Base-by-base conservation (phyloP, 2,329 filamentous ascomycete genomes). In the Trichoderma polysporum region DNA sequence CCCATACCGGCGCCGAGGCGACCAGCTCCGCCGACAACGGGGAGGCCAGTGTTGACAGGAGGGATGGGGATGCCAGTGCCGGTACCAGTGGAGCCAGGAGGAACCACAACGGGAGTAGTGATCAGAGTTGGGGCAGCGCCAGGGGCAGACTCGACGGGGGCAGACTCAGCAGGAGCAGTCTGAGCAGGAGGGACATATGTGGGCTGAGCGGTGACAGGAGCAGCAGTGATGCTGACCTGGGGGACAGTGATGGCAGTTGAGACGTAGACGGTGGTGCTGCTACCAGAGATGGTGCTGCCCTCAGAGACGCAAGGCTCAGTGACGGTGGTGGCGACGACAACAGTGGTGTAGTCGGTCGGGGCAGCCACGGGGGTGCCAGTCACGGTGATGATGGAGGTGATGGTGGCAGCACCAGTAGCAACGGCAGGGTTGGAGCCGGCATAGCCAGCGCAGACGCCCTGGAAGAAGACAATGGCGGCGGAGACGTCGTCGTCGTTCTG, bases 401-500 rank as follows among this genome's bases (percentile, higher is more conserved):
- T 82, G 45, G 84, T 83, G 27, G 91, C 88, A 72, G 92, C 88
- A 70, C 86, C 88, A 58, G 91, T 96, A 75, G 92, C 87, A 74
- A 98, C 91, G 70, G 85, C 91, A n/a, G 94, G 93, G 86, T 97
- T 97, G 76, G 86, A 73, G 17, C 85, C 83, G 39, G 92, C 85
- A 79, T 90, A 90, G 62, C 85, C 81, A 67, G 91, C 93, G 82
- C 94, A 98, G 80, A 98, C 92, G 77, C 94, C 94, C 79, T 94
- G 90, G 84, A 97, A 90, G 87, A 92, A 97, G 74, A 86, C 86
- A 68, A 95, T 85, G 68, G 93, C 92, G 73, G 88, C 81, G 64
- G 87, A 83, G 72, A 94, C 84, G 76, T 91, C 86, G 53, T 86
- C 82, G 69, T 89, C 85, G 68, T 85, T 85, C 68, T 85, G 84